phyloP scores from a whole-genome alignment of 306 rosid species.

The Vachellia pachyceras region DNA sequence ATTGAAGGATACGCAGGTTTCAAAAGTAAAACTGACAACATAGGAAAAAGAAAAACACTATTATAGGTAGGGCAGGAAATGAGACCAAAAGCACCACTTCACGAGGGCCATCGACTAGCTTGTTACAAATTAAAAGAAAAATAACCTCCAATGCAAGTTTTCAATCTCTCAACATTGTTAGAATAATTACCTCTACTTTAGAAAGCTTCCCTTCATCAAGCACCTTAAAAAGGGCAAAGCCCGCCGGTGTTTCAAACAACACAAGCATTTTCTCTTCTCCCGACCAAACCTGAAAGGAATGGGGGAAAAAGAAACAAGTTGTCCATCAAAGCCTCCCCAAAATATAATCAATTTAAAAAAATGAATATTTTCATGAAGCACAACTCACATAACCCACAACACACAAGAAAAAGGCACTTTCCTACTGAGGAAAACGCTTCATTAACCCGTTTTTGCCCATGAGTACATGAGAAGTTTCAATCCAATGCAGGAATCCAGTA shows the following conservation, averaged over 20 bases:
- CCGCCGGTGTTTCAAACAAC: conserved; percentile 68
- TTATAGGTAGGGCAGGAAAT: not conserved
- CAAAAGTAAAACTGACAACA: not conserved
- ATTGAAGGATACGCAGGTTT: not conserved
- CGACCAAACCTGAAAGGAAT: conserved; percentile 40
- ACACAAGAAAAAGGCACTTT: not conserved
- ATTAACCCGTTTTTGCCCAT: not conserved
- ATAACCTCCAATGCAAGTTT: not conserved
- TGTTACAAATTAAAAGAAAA: not conserved
- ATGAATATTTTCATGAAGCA: not conserved
- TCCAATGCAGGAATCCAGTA: not conserved
- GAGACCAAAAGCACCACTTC: not conserved
- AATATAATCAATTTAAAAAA: not conserved
- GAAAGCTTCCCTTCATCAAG: conserved; percentile 72
- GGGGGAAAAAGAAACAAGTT: too few relatives aligned
- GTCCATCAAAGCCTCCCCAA: not conserved
- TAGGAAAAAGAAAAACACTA: not conserved
- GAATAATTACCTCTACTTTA: conserved; percentile 63
- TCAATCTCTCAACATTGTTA: not conserved
- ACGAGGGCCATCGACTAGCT: not conserved
- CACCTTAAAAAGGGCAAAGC: conserved; percentile 69
- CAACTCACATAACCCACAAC: not conserved
- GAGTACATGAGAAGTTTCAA: not conserved
- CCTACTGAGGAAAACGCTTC: not conserved
- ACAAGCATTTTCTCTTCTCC: conserved; percentile 56